Evolutionary conservation across 495 filamentous ascomycete species (phyloP).

Genomic region (Oleoguttula mirabilis): DNA sequence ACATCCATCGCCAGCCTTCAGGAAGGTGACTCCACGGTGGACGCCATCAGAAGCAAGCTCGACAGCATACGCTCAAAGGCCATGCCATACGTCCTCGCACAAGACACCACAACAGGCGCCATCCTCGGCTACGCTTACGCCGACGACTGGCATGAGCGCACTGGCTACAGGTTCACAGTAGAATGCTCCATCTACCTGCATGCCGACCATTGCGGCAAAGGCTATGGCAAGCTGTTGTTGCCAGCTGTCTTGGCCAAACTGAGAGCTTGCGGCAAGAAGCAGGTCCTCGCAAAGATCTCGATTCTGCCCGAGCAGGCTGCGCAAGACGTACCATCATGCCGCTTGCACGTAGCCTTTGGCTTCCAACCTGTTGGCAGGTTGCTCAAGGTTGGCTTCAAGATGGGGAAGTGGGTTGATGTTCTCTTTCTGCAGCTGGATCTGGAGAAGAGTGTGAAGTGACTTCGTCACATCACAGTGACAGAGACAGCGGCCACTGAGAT

Average conservation of each 20-base stretch:
- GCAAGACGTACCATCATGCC: background rate
- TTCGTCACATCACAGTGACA: no score
- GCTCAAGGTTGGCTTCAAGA: conserved; percentile 1
- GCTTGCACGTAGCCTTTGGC: background rate
- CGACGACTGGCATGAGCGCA: background rate
- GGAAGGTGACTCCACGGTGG: background rate
- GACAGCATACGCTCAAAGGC: background rate
- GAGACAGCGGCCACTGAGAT: no score
- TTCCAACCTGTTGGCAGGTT: background rate
- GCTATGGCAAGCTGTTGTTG: background rate
- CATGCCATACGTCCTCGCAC: background rate
- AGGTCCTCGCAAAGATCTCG: conserved; percentile 1
- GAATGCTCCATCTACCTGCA: conserved; percentile 2
- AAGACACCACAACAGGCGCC: background rate
- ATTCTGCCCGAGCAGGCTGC: background rate
- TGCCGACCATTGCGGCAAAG: background rate
- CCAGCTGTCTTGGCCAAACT: background rate
- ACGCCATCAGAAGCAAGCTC: background rate
- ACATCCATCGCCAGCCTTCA: conserved; percentile 1
- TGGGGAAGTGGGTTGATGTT: background rate
- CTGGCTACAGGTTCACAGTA: background rate
- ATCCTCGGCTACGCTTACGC: background rate
- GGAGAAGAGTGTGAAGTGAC: no score
- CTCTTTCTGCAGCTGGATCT: background rate
- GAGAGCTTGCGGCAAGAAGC: background rate